phyloP scores from a whole-genome alignment of 179 eudicot genomes.

The Vitellaria paradoxa region DNA sequence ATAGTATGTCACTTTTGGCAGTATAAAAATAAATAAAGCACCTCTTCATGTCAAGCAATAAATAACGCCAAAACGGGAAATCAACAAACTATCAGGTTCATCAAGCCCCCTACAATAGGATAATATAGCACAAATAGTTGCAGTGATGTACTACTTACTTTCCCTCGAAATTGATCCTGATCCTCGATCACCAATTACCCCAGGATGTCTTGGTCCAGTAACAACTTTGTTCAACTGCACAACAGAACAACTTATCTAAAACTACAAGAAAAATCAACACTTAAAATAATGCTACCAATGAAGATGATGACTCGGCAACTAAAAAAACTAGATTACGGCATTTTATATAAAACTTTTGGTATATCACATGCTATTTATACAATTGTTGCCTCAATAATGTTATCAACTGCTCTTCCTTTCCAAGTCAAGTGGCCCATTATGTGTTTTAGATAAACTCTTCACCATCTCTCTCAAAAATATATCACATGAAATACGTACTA shows the following conservation, averaged over 20 bases:
- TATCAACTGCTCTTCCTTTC: background rate
- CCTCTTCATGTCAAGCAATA: background rate
- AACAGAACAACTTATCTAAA: slow-evolving; percentile 12
- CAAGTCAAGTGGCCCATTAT: background rate
- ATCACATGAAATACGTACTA: background rate
- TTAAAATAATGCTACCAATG: background rate
- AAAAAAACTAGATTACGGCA: background rate
- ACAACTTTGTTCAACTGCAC: slow-evolving; percentile 79
- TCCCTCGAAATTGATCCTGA: slow-evolving; percentile 96
- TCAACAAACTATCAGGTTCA: background rate
- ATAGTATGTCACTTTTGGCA: background rate
- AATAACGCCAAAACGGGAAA: background rate
- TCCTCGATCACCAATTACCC: slow-evolving; percentile 94
- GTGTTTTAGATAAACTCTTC: background rate
- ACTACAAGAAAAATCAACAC: slow-evolving; percentile 1
- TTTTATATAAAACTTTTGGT: slow-evolving; percentile 2
- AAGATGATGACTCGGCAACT: background rate
- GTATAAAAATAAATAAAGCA: background rate
- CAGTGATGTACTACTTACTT: slow-evolving; percentile 52
- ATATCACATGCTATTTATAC: background rate
- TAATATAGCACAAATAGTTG: background rate
- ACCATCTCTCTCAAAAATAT: background rate
- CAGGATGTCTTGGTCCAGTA: slow-evolving; percentile 88
- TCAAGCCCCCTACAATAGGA: background rate
- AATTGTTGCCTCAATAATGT: background rate